These are phyloP conservation scores for Lactifluus piperatus DNA, from an alignment of 768 basidiomycete species.

Conservation along the genomic window DNA sequence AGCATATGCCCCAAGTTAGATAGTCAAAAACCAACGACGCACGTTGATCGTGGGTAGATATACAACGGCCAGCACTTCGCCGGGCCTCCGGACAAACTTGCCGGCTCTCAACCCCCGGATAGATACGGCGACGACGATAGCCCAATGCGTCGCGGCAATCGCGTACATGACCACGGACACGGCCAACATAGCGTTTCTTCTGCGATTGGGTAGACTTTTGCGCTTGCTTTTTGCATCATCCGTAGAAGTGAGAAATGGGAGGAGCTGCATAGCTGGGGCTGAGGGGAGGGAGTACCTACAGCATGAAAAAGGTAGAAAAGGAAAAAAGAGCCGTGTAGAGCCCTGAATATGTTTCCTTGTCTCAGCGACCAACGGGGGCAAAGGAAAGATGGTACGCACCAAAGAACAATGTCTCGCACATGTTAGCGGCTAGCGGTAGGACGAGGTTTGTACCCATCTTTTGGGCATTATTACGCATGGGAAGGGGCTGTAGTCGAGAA, in stretches of 20 bases:
- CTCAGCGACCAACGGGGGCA: not conserved
- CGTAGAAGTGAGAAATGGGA: not conserved
- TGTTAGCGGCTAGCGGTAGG: not conserved
- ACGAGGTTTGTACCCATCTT: not conserved
- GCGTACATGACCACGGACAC: not conserved
- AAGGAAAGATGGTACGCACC: not conserved
- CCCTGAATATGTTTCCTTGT: not conserved
- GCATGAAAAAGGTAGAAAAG: not conserved
- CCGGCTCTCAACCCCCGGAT: not conserved
- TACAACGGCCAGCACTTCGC: not conserved
- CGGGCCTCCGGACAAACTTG: not conserved
- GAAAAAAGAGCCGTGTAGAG: not conserved
- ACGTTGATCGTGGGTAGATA: constrained; percentile 1
- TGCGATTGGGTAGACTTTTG: not conserved
- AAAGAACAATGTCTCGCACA: not conserved
- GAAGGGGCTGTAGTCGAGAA: not conserved
- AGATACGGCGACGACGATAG: not conserved
- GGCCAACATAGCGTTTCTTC: not conserved
- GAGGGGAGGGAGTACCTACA: not conserved
- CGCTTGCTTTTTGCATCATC: not conserved
- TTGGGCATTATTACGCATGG: not conserved
- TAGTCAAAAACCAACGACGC: not conserved
- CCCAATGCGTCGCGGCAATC: not conserved
- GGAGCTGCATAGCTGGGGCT: not conserved
- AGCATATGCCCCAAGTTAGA: not conserved